Percentiles rank a stretch among this genome's conserved stretches.
These are phyloP conservation scores for Pyrenophora seminiperda DNA, from an alignment of 2,329 filamentous ascomycete genomes.

Conservation along the genomic window DNA sequence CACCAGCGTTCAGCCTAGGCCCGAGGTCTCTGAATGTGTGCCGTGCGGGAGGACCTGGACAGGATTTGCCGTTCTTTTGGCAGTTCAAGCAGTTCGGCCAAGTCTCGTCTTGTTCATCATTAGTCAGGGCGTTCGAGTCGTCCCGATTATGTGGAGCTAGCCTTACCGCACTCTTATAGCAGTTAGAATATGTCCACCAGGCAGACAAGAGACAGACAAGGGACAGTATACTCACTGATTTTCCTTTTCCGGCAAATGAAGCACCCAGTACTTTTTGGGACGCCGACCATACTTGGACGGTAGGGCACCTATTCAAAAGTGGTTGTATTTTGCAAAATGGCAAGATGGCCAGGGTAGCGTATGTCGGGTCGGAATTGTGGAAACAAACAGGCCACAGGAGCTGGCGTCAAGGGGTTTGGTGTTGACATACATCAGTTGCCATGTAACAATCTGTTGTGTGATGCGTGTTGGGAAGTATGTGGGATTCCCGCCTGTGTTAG, in stretches of 20 bases:
- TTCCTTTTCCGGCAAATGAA: constrained; percentile 41
- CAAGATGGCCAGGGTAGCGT: neutral
- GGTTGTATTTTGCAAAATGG: neutral
- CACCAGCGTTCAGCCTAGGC: constrained; percentile 19
- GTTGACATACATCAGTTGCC: constrained; percentile 7
- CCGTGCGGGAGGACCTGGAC: constrained; percentile 41
- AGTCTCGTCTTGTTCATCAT: constrained; percentile 37
- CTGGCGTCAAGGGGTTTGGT: constrained; percentile 1
- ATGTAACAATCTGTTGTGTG: constrained; percentile 6
- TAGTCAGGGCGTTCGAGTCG: constrained; percentile 13
- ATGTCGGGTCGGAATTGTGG: neutral
- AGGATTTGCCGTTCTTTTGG: constrained; percentile 41
- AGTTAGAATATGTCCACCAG: constrained; percentile 12
- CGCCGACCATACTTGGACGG: constrained; percentile 36
- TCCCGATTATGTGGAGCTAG: constrained; percentile 3
- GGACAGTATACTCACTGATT: constrained; percentile 33
- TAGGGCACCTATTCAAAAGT: neutral
- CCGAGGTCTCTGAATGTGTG: constrained; percentile 43
- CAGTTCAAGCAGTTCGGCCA: constrained; percentile 45
- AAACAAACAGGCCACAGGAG: neutral
- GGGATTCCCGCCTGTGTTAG: constrained; percentile 9
- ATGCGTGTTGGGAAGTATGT: constrained; percentile 17
- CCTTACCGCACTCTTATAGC: constrained; percentile 27
- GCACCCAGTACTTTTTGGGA: constrained; percentile 44
- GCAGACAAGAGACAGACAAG: too few relatives aligned